Conservation (phyloP, 2,329 filamentous ascomycete genomes). For the Ceratocystis ficicola region DNA sequence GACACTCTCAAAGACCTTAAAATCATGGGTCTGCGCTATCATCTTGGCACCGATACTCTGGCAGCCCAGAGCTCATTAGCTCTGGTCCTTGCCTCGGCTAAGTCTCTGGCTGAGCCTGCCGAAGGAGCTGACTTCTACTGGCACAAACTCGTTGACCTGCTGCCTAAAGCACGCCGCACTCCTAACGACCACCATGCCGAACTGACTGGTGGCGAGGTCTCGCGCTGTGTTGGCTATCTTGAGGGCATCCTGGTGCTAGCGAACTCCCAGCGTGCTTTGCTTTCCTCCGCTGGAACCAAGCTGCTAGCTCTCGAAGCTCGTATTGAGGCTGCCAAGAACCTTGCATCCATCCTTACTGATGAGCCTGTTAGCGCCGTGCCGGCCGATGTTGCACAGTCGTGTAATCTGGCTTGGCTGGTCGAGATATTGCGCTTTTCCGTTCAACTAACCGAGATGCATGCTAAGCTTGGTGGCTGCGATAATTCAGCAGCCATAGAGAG, state of each 20-base stretch:
- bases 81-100: constrained; percentile 51
- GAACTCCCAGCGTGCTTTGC: constrained; percentile 45
- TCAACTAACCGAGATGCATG: constrained; percentile 53
- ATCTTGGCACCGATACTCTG: constrained; percentile 62
- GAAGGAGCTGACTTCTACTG: constrained; percentile 35
- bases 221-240: constrained; percentile 68
- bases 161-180: constrained; percentile 54
- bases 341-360: constrained; percentile 11
- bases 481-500: constrained; percentile 35
- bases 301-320: constrained; percentile 10
- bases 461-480: constrained; percentile 46
- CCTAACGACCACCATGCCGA: constrained; percentile 70
- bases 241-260: constrained; percentile 67
- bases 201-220: constrained; percentile 66
- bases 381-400: constrained; percentile 4
- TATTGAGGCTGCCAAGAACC: constrained; percentile 8
- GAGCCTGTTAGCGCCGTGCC: constrained; percentile 3
- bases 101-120: constrained; percentile 30
- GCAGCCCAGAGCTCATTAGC: constrained; percentile 60
- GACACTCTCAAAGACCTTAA: constrained; percentile 74
- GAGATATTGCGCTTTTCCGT: constrained; percentile 53
- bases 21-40: constrained; percentile 80
- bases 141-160: constrained; percentile 64
- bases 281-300: constrained; percentile 24
- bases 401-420: constrained; percentile 46